Evolutionary conservation across 306 rosid genomes (phyloP), one percentile per base, ranked within the genome.

Genomic region (barrel medic (Medicago truncatula)): DNA sequence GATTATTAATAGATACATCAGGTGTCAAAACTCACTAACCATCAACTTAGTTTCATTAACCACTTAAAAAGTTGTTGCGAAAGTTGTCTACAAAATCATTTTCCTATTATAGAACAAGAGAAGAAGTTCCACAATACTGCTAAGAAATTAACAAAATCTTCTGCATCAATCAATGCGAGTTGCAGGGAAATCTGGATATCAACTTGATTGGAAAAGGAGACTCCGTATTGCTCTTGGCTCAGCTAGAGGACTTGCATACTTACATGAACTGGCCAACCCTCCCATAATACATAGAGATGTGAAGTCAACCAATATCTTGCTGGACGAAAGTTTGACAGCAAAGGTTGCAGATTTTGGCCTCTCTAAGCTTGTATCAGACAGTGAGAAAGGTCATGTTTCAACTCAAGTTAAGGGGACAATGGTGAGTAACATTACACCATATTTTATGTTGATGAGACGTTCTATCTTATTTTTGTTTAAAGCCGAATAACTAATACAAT

Each of bases 291-390:
- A 95, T 68, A 84, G 98, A 82, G 98, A 95, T 77, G 88, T 95
- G 53, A 95, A 95, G 83, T 87, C 97, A 3, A 75, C 90, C 53
- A 95, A 95, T 73, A 92, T 95, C 76, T 79, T 95, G 28, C 75
- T 95, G 40, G 98, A 95, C 77, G 98, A 89, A 71, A 82, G 57
- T 84, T 85, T 95, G 76, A 89, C 90, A 0, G 97, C 97, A 41
- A 95, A 92, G 77, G 98, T 95, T 85, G 96, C 98, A 40, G 98
- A 95, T 86, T 95, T 95, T 85, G 98, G 99, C 46, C 83, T 95
- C 84, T 95, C 97, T 39, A 95, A 92, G 86, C 86, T 92, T 3
- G 92, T 88, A 58, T 78, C 91, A 28, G 97, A 92, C 81, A 77
- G 88, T 77, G 90, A 57, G 21, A 92, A 90, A 85, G 92, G 97